Evolutionary conservation across 2,329 filamentous ascomycete genomes (phyloP), one percentile per base, ranked within the genome.

Genomic region (Fusarium sp.): DNA sequence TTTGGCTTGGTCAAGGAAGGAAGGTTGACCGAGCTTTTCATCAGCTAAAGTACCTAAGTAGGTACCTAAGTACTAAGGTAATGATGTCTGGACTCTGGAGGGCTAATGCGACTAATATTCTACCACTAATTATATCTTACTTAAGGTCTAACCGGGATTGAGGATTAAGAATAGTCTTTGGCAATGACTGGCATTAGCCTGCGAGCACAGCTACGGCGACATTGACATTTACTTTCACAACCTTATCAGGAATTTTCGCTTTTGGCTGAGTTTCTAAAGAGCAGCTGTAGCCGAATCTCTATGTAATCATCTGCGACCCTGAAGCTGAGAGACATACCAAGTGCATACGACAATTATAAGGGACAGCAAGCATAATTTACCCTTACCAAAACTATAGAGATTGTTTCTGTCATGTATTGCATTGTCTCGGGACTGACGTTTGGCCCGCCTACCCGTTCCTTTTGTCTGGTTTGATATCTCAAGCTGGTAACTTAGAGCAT

Each of bases 361-460:
- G 28, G 28, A 13, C 11, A 30, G 33, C 28, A 35, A 17, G 33
- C 17, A n/a, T 19, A 41, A 40, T 15, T 32, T 26, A 37, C 6
- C 19, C 41, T 33, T 60, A 15, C 54, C 46, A 37, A 62, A 63
- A 67, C 48, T 19, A 37, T 56, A 37, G 22, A 47, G 20, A 35
- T 47, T 22, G 22, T 14, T 22, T 54, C 37, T 51, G 52, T 39
- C 33, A 17, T 20, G 19, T 26, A 53, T 61, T 20, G 19, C 22
- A 56, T 61, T 70, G 70, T 71, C 62, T 72, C 60, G 60, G 65
- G 52, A 67, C 41, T 63, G 55, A 48, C 30, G 52, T 63, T 67
- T 60, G 56, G 54, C 46, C 44, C 48, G 51, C 47, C 40, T 39
- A 46, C 33, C 22, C 53, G 41, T 53, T 48, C 28, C 19, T 45